Evolutionary conservation across 1,139 yeast species (phyloP).

Genomic region (Scheffersomyces illinoinensis): DNA sequence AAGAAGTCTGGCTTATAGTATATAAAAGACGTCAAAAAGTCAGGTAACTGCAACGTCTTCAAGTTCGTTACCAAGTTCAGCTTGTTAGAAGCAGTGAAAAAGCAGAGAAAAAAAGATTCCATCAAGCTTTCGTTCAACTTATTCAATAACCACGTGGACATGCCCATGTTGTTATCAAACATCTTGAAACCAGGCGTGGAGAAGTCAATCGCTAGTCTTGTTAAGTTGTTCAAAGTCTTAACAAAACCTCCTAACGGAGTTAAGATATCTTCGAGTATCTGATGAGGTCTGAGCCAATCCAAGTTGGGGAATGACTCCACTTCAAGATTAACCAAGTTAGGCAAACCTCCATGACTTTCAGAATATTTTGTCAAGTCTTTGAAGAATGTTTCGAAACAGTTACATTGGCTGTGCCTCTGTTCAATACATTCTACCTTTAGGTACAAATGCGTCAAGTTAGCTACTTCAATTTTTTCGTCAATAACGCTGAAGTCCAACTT

Average conservation of each 20-base stretch:
- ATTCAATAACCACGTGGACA: slow-evolving; percentile 32
- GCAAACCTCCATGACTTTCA: slow-evolving; percentile 26
- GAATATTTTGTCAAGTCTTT: slow-evolving; percentile 26
- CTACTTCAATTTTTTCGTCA: slow-evolving; percentile 27
- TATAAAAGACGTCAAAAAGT: slow-evolving; percentile 40
- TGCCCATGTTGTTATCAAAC: slow-evolving; percentile 35
- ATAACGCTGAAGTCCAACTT: slow-evolving; percentile 23
- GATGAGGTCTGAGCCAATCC: slow-evolving; percentile 44
- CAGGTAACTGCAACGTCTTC: slow-evolving; percentile 34
- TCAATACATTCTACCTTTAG: slow-evolving; percentile 38
- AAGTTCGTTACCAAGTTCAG: slow-evolving; percentile 13
- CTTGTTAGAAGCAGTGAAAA: slow-evolving; percentile 13
- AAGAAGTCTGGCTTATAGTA: slow-evolving; percentile 42
- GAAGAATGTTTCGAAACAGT: slow-evolving; percentile 35
- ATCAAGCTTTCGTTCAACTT: slow-evolving; percentile 36
- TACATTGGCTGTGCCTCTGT: slow-evolving; percentile 24
- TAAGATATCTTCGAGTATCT: slow-evolving; percentile 31
- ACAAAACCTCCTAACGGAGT: slow-evolving; percentile 36
- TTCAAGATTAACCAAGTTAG: slow-evolving; percentile 31
- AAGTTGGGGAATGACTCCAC: slow-evolving; percentile 36
- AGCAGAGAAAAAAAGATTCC: slow-evolving; percentile 37
- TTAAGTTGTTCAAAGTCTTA: slow-evolving; percentile 22
- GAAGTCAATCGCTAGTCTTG: slow-evolving; percentile 33
- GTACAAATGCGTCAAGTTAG: slow-evolving; percentile 22
- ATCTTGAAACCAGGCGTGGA: slow-evolving; percentile 43